These are phyloP conservation scores for Corylus heterophylla DNA, from an alignment of 306 rosid genomes.

Conservation along the genomic window DNA sequence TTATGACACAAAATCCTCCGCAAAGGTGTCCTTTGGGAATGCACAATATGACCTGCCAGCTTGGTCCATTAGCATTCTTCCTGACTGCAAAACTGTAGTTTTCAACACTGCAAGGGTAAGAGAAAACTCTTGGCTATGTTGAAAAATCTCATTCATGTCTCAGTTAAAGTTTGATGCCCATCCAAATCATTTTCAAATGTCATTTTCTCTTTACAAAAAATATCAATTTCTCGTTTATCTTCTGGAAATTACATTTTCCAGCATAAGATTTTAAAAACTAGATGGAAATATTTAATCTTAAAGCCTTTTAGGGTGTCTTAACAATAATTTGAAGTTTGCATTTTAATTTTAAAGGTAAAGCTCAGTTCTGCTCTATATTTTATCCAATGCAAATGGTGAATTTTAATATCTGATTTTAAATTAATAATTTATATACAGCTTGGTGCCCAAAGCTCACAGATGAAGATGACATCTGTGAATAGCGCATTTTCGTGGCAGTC, in stretches of 20 bases:
- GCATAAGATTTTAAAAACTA: neutral
- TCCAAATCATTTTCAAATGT: conserved; percentile 3
- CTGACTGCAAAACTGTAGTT: conserved; percentile 82
- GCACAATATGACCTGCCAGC: conserved; percentile 72
- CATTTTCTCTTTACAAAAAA: neutral
- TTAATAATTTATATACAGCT: conserved; percentile 43
- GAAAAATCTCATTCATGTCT: neutral
- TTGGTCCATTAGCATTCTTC: conserved; percentile 94
- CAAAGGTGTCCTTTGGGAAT: conserved; percentile 62
- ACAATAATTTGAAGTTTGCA: neutral
- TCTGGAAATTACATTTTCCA: neutral
- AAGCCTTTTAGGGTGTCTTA: neutral
- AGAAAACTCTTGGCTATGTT: conserved; percentile 7
- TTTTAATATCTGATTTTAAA: conserved; percentile 16
- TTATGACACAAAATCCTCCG: conserved; percentile 51
- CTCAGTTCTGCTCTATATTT: neutral
- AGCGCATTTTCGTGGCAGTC: conserved; percentile 68
- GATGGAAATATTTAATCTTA: neutral
- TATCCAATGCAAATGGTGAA: neutral
- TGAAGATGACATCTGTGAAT: conserved; percentile 55
- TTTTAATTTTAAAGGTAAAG: neutral
- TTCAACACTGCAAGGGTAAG: conserved; percentile 89
- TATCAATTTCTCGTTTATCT: neutral
- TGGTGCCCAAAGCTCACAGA: conserved; percentile 47
- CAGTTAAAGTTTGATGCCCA: neutral